Conservation (phyloP, 2,329 filamentous ascomycete species). For the Trichoderma koningiopsis region DNA sequence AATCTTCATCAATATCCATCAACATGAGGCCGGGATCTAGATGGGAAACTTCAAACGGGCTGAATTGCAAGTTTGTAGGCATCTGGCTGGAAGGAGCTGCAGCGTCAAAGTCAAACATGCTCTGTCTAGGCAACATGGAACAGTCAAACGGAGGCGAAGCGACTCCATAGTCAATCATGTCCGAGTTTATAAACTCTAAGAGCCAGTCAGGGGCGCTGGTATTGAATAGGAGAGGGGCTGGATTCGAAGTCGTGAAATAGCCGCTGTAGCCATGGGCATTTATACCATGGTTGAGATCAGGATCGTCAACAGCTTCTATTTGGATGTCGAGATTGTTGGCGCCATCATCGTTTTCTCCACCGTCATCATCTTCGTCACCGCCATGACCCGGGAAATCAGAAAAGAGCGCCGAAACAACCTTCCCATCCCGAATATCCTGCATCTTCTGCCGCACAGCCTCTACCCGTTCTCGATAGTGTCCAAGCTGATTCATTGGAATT, state of each 20-base stretch:
- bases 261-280: neutral
- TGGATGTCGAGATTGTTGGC: neutral
- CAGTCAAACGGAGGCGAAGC: neutral
- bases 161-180: neutral
- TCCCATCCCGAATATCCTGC: neutral
- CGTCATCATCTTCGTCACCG: constrained; percentile 1
- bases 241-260: neutral
- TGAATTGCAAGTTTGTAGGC: neutral
- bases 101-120: neutral
- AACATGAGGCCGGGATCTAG: neutral
- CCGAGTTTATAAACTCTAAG: neutral
- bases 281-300: neutral
- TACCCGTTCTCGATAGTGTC: neutral
- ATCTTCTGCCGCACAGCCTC: neutral
- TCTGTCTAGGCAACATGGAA: neutral
- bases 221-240: neutral
- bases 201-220: neutral
- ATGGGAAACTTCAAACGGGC: neutral
- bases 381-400: neutral
- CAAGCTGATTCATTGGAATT: neutral
- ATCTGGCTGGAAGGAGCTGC: neutral
- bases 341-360: no score
- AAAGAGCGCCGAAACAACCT: neutral
- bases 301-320: neutral
- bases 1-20: neutral